Conservation (phyloP, 805 yeast genomes). For the Tetrapisispora namnaoensis region DNA sequence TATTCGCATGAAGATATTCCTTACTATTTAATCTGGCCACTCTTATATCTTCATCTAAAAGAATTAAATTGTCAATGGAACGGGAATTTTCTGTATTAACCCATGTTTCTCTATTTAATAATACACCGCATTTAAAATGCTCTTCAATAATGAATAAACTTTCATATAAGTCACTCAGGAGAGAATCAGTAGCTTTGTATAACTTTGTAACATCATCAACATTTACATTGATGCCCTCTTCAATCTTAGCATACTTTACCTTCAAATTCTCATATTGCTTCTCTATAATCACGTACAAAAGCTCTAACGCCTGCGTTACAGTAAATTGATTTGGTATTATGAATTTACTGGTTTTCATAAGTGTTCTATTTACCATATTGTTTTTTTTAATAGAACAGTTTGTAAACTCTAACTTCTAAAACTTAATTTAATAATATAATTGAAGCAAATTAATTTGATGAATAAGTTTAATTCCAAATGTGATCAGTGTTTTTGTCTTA, state of each 20-base stretch:
- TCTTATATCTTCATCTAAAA: conserved; percentile 25
- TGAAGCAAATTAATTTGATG: no score
- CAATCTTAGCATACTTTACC: conserved; percentile 4
- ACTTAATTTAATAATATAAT: no score
- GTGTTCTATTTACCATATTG: background rate
- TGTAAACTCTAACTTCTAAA: no score
- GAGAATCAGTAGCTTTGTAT: conserved; percentile 10
- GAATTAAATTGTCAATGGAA: conserved; percentile 19
- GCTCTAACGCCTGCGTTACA: conserved; percentile 21
- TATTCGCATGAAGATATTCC: background rate
- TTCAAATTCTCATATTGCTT: conserved; percentile 16
- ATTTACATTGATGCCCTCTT: conserved; percentile 5
- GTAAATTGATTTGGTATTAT: conserved; percentile 23
- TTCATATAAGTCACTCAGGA: conserved; percentile 19
- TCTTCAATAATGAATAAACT: conserved; percentile 19
- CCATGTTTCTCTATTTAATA: conserved; percentile 7
- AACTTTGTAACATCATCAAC: conserved; percentile 6
- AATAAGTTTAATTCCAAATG: no score
- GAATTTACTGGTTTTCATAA: conserved; percentile 14
- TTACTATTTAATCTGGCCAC: conserved; percentile 9
- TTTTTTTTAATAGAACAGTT: background rate
- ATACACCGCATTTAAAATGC: conserved; percentile 10
- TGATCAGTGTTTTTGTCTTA: no score
- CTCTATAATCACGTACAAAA: conserved; percentile 21
- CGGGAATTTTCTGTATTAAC: conserved; percentile 9